These are phyloP conservation scores for Westerdykella aurantiaca DNA, from an alignment of 2,329 filamentous ascomycete species.

Conservation along the genomic window DNA sequence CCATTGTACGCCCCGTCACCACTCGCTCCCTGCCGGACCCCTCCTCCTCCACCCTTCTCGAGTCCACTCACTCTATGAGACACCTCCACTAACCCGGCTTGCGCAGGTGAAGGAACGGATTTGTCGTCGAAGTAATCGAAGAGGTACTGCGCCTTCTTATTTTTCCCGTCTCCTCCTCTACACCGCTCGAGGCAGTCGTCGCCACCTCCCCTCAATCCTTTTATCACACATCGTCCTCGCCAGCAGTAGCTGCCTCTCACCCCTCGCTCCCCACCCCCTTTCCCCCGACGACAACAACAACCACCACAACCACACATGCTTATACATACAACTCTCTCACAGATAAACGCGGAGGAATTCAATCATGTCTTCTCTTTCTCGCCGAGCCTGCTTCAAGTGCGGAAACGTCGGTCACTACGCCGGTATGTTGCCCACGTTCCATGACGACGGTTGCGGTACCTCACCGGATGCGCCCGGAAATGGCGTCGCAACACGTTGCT, in stretches of 20 bases:
- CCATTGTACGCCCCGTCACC: background rate
- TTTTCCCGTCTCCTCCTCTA: background rate
- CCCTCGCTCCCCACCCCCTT: constrained; percentile 11
- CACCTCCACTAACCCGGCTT: background rate
- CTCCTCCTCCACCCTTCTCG: background rate
- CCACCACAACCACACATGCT: constrained; percentile 17
- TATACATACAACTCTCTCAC: background rate
- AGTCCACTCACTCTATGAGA: background rate
- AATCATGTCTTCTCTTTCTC: constrained; percentile 49
- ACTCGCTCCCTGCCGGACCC: background rate
- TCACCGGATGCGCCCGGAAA: constrained; percentile 7
- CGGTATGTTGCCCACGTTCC: constrained; percentile 29
- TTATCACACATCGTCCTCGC: constrained; percentile 16
- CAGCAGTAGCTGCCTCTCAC: constrained; percentile 7
- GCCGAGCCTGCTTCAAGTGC: constrained; percentile 51
- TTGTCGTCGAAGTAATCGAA: constrained; percentile 20
- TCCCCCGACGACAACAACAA: constrained; percentile 6
- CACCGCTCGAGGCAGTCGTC: constrained; percentile 8
- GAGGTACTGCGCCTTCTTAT: constrained; percentile 22
- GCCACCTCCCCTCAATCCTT: constrained; percentile 5
- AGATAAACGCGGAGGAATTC: constrained; percentile 30
- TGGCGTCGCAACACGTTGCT: constrained; percentile 11
- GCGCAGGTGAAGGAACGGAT: constrained; percentile 8
- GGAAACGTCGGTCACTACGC: constrained; percentile 52
- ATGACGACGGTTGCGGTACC: constrained; percentile 5